Evolutionary conservation across 306 rosid genomes (phyloP).

Genomic region (Biancaea sappan): DNA sequence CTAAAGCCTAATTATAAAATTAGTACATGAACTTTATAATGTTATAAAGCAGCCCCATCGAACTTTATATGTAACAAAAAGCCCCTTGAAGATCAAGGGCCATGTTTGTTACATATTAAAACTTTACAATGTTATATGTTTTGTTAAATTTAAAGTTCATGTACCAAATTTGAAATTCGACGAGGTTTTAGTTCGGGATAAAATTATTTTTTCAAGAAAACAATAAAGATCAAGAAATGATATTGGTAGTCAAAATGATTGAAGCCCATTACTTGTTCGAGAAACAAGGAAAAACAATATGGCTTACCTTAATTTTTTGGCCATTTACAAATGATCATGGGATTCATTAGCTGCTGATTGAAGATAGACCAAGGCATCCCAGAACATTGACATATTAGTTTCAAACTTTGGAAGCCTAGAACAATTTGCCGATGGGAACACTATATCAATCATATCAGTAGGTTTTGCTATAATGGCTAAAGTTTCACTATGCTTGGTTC

Average conservation of each 20-base stretch:
- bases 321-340: background rate
- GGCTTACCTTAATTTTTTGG: slow-evolving; percentile 29
- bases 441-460: background rate
- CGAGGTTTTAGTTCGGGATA: too few relatives aligned
- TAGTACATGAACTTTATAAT: too few relatives aligned
- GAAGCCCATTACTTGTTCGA: background rate
- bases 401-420: background rate
- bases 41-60: too few relatives aligned
- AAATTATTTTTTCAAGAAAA: too few relatives aligned
- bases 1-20: too few relatives aligned
- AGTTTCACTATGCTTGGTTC: slow-evolving; percentile 3
- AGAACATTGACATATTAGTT: background rate
- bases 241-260: background rate
- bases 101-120: too few relatives aligned
- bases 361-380: slow-evolving; percentile 10
- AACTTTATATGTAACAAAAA: too few relatives aligned
- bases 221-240: background rate
- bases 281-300: background rate
- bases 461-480: slow-evolving; percentile 11
- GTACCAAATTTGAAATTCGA: too few relatives aligned
- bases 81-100: too few relatives aligned
- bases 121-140: too few relatives aligned
- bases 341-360: background rate
- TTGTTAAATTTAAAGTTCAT: too few relatives aligned
- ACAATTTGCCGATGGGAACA: slow-evolving; percentile 17